phyloP scores from a whole-genome alignment of 257 asterid species.

The Forsythia suspensa region DNA sequence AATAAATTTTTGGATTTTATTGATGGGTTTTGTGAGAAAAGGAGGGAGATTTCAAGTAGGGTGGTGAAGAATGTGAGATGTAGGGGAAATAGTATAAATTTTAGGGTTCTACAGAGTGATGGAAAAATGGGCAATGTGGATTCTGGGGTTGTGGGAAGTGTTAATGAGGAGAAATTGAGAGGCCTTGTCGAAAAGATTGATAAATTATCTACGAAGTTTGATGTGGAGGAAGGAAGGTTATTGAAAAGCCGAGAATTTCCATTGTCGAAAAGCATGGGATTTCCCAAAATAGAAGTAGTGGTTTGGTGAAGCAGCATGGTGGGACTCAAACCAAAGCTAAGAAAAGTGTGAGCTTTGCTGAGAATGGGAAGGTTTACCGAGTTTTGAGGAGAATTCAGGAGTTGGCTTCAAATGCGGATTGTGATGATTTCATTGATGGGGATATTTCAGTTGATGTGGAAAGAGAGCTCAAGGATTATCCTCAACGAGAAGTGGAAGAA shows the following conservation, averaged over 20 bases:
- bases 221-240: slow-evolving; percentile 39
- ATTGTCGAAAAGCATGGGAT: slow-evolving; percentile 24
- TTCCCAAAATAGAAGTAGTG: slow-evolving; percentile 18
- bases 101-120: slow-evolving; percentile 31
- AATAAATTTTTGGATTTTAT: slow-evolving; percentile 51
- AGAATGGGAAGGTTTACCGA: slow-evolving; percentile 43
- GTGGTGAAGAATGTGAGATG: slow-evolving; percentile 31
- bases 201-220: slow-evolving; percentile 46
- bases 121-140: slow-evolving; percentile 23
- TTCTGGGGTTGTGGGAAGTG: slow-evolving; percentile 25
- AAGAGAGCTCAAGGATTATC: slow-evolving; percentile 33
- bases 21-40: slow-evolving; percentile 42
- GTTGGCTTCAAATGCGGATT: slow-evolving; percentile 28
- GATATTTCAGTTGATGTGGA: slow-evolving; percentile 22
- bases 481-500: slow-evolving; percentile 47
- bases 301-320: slow-evolving; percentile 28
- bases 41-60: slow-evolving; percentile 34
- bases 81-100: slow-evolving; percentile 27
- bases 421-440: slow-evolving; percentile 31
- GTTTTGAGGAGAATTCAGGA: slow-evolving; percentile 23
- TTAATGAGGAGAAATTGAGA: slow-evolving; percentile 33
- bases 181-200: slow-evolving; percentile 49
- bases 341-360: slow-evolving; percentile 71
- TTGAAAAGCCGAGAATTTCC: slow-evolving; percentile 25
- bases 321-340: slow-evolving; percentile 46